These are phyloP conservation scores for Tilletia caries DNA, from an alignment of 1,284 basidiomycete species.

Conservation along the genomic window DNA sequence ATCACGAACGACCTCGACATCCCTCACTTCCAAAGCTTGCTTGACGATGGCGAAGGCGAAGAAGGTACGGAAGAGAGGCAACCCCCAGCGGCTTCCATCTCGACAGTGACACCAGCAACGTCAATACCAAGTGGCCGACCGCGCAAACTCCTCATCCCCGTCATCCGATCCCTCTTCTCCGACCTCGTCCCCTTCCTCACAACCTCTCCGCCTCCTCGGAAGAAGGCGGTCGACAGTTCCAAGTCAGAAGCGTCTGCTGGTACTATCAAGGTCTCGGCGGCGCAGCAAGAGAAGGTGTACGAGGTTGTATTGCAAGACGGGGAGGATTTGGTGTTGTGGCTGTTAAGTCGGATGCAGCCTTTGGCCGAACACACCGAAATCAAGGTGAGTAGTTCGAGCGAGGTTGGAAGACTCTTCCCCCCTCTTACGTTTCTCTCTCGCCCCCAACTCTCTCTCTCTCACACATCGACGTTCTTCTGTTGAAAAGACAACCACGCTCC, in stretches of 20 bases:
- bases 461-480: neutral
- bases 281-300: neutral
- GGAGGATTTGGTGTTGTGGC: neutral
- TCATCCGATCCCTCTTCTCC: neutral
- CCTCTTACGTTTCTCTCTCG: neutral
- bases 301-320: slow-evolving; percentile 1
- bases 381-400: neutral
- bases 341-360: neutral
- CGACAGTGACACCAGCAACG: too few relatives aligned
- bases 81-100: too few relatives aligned
- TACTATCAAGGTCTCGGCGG: neutral
- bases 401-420: too few relatives aligned
- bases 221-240: neutral
- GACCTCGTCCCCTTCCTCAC: slow-evolving; percentile 8
- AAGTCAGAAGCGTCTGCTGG: neutral
- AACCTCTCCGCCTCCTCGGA: neutral
- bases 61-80: too few relatives aligned
- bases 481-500: neutral
- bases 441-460: neutral
- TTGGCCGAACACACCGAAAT: neutral
- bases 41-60: neutral
- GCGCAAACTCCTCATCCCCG: slow-evolving; percentile 4
- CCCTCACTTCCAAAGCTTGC: neutral
- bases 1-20: neutral
- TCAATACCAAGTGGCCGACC: neutral